Evolutionary conservation across 2,329 filamentous ascomycete species (phyloP), one percentile per base, ranked within the genome.

Genomic region (Dothistroma septosporum): DNA sequence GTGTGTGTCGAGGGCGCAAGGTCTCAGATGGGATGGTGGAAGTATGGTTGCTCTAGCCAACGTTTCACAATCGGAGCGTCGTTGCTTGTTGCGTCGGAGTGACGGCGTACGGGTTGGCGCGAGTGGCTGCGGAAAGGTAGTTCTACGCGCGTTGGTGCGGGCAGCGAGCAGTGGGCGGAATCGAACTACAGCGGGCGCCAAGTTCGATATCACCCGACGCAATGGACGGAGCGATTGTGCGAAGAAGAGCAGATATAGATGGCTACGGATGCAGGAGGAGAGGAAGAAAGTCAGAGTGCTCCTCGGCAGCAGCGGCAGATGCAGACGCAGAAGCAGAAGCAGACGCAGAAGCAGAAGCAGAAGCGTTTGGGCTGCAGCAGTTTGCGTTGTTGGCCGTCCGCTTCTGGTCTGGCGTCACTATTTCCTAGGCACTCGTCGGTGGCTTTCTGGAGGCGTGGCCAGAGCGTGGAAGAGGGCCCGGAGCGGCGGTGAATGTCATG

Each of bases 71-170:
- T 28, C 24, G 5, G 46, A 44, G 33, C 53, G 32, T 48, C 54
- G 41, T 57, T 46, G 53, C 41, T 52, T 52, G 49, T 52, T 52
- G 48, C 19, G 48, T 52, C 48, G 33, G 31, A 22, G 52, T 41
- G 52, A 33, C 52, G 52, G 52, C 24, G 47, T 21, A 32, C 50
- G n/a, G 50, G 19, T 28, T 19, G 49, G 19, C 48, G 24, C 48
- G 48, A 52, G 11, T 24, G 11, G 48, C 24, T 22, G 31, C 48
- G 48, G 48, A n/a, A 52, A 16, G 3, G 44, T n/a, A n/a, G n/a
- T n/a, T n/a, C n/a, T n/a, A n/a, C 44, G 47, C 47, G 33, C 16
- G 50, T 21, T 21, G 21, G 32, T 12, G 28, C 4, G 19, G 14
- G 48, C 48, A 14, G 7, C 1, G 16, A 31, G 48, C 16, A 21